phyloP scores from a whole-genome alignment of 257 asterid species.

The Lantana camara region DNA sequence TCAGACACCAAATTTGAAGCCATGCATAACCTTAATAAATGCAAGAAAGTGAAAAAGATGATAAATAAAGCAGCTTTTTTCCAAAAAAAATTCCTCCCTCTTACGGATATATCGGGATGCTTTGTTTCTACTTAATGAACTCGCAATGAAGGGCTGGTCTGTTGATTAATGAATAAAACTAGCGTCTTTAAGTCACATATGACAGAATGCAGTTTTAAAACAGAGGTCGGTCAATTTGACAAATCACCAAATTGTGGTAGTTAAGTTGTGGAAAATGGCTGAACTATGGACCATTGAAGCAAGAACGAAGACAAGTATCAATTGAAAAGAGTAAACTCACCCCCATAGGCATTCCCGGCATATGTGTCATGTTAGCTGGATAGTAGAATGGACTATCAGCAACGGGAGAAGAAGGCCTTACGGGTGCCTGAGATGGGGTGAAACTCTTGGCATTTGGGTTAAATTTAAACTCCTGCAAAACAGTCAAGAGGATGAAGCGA shows the following conservation, averaged over 20 bases:
- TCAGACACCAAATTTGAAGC: constrained; percentile 9
- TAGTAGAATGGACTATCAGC: constrained; percentile 65
- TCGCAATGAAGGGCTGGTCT: not conserved
- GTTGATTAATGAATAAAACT: not conserved
- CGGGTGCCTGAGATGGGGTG: constrained; percentile 49
- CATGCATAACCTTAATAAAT: not conserved
- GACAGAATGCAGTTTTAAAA: not conserved
- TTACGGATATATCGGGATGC: not conserved
- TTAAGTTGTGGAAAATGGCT: not conserved
- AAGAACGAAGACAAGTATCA: not conserved
- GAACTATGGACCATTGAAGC: not conserved
- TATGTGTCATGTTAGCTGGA: constrained; percentile 55
- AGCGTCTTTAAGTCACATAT: not conserved
- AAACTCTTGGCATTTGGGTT: constrained; percentile 68
- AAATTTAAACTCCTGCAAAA: constrained; percentile 58
- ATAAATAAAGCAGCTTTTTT: too few species aligned
- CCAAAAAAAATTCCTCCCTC: too few species aligned
- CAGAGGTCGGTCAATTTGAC: not conserved
- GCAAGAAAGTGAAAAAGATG: not conserved
- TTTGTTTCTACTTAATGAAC: not conserved
- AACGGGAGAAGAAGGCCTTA: constrained; percentile 65
- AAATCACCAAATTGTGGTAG: not conserved
- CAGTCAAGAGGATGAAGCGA: constrained; percentile 3
- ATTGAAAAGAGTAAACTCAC: constrained; percentile 33
- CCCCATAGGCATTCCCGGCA: constrained; percentile 69